A percentile compares a stretch with the other conserved stretches of the same genome.
Conservation (phyloP, 352 stramenopile genomes). For the Globisporangium paroecandrum region DNA sequence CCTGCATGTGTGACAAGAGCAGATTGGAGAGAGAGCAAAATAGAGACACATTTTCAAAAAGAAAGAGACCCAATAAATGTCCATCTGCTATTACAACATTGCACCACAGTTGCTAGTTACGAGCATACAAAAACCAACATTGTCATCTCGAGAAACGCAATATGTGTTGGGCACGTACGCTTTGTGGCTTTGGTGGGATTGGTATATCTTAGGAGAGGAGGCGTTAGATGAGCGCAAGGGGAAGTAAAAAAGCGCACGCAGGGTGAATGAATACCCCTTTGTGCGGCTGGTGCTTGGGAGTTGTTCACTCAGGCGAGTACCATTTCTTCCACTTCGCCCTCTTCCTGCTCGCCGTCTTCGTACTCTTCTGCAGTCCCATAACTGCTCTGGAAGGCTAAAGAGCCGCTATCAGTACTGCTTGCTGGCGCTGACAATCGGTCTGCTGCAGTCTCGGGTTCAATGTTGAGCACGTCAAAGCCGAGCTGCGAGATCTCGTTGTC, state of each 20-base stretch:
- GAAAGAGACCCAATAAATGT: background rate
- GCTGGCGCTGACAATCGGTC: background rate
- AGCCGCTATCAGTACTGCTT: background rate
- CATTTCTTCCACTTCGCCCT: constrained; percentile 40
- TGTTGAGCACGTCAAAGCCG: constrained; percentile 47
- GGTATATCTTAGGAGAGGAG: background rate
- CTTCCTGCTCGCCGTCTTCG: constrained; percentile 20
- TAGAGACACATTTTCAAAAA: background rate
- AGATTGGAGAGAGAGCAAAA: background rate
- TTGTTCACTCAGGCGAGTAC: constrained; percentile 15
- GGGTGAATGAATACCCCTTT: background rate
- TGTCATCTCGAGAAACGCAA: constrained; percentile 10
- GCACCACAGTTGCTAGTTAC: constrained; percentile 1
- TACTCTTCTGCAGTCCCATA: background rate
- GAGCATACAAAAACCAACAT: background rate
- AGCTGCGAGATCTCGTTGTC: constrained; percentile 59
- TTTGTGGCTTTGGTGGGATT: constrained; percentile 1
- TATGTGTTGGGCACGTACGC: constrained; percentile 5
- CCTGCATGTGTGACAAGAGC: background rate
- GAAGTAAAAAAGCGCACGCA: background rate
- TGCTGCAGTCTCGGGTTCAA: constrained; percentile 18
- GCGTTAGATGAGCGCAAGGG: background rate
- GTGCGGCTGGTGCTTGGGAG: background rate
- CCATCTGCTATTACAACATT: background rate
- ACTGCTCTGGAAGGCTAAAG: background rate